Evolutionary conservation across 805 yeast species (phyloP), one percentile per base, ranked within the genome.

Genomic region (Kodamaea restingae): DNA sequence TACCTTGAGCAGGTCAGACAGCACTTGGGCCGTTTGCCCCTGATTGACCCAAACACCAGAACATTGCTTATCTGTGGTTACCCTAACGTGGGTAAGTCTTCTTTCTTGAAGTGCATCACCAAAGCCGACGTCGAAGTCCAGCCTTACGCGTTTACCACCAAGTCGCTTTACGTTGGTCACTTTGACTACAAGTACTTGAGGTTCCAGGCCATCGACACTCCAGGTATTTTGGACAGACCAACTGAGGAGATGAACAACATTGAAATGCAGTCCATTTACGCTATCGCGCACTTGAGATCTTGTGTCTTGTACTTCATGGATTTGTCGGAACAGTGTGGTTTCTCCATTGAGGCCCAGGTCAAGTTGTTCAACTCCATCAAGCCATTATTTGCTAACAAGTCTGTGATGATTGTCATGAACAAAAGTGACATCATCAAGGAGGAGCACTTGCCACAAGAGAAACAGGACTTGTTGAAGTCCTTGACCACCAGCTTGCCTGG

Each of bases 171-270:
- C 56, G 99, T 93, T 43, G 99, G 99, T 51, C 99, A 93, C 70
- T 93, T 93, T 62, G 99, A 93, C 70, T 93, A 93, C 73, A 93
- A 93, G 70, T 95, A 93, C 65, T 73, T 93, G 58, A 77, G 99
- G 58, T 93, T 93, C 73, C 99, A 93, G 73, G 98, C 98, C 41
- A 93, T 93, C 59, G 99, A 93, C 67, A 93, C 98, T 27, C 98
- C 99, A 24, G 99, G 99, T 73, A 90, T 93, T 56, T 74, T 93
- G 62, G 99, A 93, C 67, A 81, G 98, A 65, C 98, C 98, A 44
- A 88, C 97, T 32, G 99, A 93, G 67, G 98, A 93, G 63, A 93
- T 93, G 99, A 93, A 93, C 74, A 93, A 93, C 68, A 93, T 93
- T 65, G 99, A 93, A 73, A 93, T 93, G 98, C 99, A 93, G 72